Percentiles rank a stretch among this genome's conserved stretches.
Evolutionary conservation across 1,284 basidiomycete genomes (phyloP).

Genomic region (Cryptococcus sp.): DNA sequence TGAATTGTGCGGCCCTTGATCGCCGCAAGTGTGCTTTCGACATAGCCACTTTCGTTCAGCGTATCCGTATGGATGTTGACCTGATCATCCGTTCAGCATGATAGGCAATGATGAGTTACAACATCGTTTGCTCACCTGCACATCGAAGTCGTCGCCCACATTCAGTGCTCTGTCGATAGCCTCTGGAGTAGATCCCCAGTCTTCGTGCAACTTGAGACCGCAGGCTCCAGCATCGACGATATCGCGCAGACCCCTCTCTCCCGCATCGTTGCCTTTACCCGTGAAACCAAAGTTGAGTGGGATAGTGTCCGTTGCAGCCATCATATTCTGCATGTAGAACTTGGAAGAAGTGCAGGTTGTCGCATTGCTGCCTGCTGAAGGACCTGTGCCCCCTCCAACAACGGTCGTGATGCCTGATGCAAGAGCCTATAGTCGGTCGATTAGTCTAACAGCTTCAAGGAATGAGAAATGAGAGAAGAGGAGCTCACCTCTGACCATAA

Average conservation of each 20-base stretch:
- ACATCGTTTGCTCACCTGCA: conserved; percentile 64
- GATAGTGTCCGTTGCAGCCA: conserved; percentile 81
- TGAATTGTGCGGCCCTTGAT: conserved; percentile 93
- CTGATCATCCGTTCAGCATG: conserved; percentile 46
- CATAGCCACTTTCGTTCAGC: conserved; percentile 80
- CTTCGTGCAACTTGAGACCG: conserved; percentile 95
- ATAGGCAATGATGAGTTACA: neutral
- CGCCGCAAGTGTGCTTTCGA: conserved; percentile 78
- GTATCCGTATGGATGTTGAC: conserved; percentile 98
- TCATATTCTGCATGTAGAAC: conserved; percentile 84
- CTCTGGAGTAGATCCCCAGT: conserved; percentile 94
- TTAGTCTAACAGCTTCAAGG: neutral
- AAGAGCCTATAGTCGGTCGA: conserved; percentile 47
- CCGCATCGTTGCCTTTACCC: conserved; percentile 92
- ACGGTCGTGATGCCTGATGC: conserved; percentile 74
- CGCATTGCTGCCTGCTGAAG: conserved; percentile 83
- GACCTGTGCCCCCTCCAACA: conserved; percentile 92
- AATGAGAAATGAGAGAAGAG: neutral
- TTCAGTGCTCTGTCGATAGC: conserved; percentile 77
- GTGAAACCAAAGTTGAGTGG: conserved; percentile 93
- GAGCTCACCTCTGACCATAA: conserved; percentile 66
- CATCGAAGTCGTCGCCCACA: conserved; percentile 88
- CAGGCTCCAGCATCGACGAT: conserved; percentile 83
- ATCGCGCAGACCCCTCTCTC: conserved; percentile 68
- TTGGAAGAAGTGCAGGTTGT: conserved; percentile 93